phyloP scores from a whole-genome alignment of 2,329 filamentous ascomycete species.

The Ascochyta pisi region DNA sequence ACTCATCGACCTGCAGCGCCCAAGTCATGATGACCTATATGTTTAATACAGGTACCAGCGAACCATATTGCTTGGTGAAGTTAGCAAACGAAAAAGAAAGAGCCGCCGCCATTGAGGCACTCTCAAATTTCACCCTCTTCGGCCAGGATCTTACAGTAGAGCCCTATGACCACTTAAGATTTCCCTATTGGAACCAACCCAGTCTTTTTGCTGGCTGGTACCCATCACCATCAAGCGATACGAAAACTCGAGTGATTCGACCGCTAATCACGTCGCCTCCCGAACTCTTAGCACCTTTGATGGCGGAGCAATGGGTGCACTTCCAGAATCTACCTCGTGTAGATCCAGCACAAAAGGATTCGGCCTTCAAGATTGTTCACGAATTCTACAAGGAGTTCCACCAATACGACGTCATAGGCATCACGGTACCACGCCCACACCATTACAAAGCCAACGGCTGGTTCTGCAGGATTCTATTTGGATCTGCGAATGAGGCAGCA shows the following conservation, averaged over 20 bases:
- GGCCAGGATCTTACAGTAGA: neutral
- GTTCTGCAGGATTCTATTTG: neutral
- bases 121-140: neutral
- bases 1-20: neutral
- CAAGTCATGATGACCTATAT: neutral
- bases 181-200: neutral
- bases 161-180: neutral
- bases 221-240: constrained; percentile 3
- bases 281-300: neutral
- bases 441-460: neutral
- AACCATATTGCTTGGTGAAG: neutral
- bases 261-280: neutral
- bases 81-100: neutral
- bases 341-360: neutral
- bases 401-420: constrained; percentile 1
- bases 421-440: neutral
- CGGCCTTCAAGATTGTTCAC: neutral
- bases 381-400: constrained; percentile 3
- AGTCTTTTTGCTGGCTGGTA: neutral
- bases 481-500: neutral
- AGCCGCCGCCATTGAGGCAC: neutral
- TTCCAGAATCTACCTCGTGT: neutral
- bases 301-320: neutral
- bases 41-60: neutral
- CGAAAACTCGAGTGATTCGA: neutral